Evolutionary conservation across 2,329 filamentous ascomycete species (phyloP).

Genomic region (Fusarium duplospermum): DNA sequence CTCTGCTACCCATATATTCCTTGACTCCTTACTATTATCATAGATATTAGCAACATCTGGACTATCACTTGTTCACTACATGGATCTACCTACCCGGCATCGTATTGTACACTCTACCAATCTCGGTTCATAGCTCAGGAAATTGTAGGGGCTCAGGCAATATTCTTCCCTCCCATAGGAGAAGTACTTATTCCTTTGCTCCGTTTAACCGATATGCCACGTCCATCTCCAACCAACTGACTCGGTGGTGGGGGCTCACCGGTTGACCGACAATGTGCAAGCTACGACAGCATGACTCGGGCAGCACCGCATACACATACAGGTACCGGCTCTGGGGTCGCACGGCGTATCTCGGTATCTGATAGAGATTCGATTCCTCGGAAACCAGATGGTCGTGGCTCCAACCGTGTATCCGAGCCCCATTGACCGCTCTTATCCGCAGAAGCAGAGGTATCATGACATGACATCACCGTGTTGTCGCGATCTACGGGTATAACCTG

Average conservation of each 20-base stretch:
- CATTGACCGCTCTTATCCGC: not conserved
- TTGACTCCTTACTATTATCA: not conserved
- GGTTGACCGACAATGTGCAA: conserved; percentile 5
- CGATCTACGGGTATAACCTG: conserved; percentile 27
- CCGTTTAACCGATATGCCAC: not conserved
- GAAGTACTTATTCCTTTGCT: not conserved
- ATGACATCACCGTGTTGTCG: conserved; percentile 26
- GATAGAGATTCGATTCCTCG: not conserved
- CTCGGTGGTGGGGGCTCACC: not conserved
- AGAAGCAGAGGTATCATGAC: conserved; percentile 8
- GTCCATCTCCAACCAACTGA: not conserved
- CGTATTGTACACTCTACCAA: not conserved
- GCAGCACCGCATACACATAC: not conserved
- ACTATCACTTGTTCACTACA: not conserved
- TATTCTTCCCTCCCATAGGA: not conserved
- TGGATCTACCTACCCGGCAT: not conserved
- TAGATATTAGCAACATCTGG: not conserved
- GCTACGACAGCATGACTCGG: conserved; percentile 25
- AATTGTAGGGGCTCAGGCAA: not conserved
- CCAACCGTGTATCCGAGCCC: not conserved
- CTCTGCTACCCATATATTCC: not conserved
- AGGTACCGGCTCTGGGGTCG: not conserved
- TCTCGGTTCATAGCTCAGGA: not conserved
- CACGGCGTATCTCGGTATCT: conserved; percentile 3
- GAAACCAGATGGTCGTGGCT: not conserved